Conservation (phyloP, 225 moss, liverwort and hornwort genomes). For the Polytrichum formosum region DNA sequence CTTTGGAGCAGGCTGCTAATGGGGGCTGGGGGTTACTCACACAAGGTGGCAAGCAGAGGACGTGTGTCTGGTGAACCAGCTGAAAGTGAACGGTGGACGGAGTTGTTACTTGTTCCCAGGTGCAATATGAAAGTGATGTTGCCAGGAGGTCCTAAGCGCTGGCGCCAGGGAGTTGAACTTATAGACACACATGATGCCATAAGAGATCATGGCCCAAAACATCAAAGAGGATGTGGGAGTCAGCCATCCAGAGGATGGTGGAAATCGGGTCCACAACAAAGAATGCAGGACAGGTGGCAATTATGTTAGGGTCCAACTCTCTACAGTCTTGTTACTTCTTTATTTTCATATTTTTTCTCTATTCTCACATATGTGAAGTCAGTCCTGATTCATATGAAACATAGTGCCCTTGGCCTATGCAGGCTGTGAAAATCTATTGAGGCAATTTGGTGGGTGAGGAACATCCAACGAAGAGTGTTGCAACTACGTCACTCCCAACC, state of each 20-base stretch:
- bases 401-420: conserved; percentile 6
- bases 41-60: conserved; percentile 32
- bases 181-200: conserved; percentile 57
- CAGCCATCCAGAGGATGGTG: conserved; percentile 62
- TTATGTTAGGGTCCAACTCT: conserved; percentile 41
- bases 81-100: conserved; percentile 32
- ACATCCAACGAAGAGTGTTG: conserved; percentile 69
- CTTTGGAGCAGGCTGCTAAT: conserved; percentile 65
- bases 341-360: not conserved
- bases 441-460: conserved; percentile 87
- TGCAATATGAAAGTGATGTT: conserved; percentile 83
- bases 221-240: conserved; percentile 49
- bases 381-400: not conserved
- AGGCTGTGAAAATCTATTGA: conserved; percentile 66
- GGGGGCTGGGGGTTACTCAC: conserved; percentile 78
- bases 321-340: not conserved
- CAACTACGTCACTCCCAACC: conserved; percentile 58
- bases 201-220: conserved; percentile 25
- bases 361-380: not conserved
- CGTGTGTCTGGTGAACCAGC: conserved; percentile 25
- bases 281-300: conserved; percentile 69
- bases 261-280: conserved; percentile 58
- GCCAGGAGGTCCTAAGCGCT: conserved; percentile 85
- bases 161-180: conserved; percentile 93
- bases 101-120: conserved; percentile 63